Evolutionary conservation across 2,329 filamentous ascomycete species (phyloP), one percentile per base, ranked within the genome.

Genomic region (Colletotrichum sp.): DNA sequence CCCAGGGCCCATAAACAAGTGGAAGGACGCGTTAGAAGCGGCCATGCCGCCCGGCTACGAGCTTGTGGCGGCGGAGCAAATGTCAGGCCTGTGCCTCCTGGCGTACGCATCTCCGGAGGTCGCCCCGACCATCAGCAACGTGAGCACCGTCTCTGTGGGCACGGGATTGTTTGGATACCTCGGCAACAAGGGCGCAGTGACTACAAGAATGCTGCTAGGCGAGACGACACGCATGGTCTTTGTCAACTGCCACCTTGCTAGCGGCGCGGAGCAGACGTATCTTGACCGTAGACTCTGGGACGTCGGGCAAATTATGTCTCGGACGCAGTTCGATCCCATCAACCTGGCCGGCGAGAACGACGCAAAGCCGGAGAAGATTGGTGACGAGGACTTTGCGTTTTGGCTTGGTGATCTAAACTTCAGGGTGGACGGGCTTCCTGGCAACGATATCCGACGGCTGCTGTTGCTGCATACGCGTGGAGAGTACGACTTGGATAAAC

Each of bases 341-440:
- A 86, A 87, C 51, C 89, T 93, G 72, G 86, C 89, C 0, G 92
- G 94, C 11, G 90, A 93, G 8, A 85, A 90, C 3, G 87, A 92
- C 47, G 91, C 92, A n/a, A 90, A 93, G 27, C 85, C 88, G 1
- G 91, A 94, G 66, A 90, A 87, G 43, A 93, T 99, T 76, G 96
- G 95, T 1, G 94, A 97, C 51, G 96, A 98, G 77, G 97, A 99
- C 80, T 95, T 98, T 84, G 92, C 93, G 0, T 98, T 99, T 80
- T 98, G 96, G 95, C 94, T 98, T 79, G 97, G 97, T 8, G 97
- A 99, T 82, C 87, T 99, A 55, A 99, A 99, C 81, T 99, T 98
- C 80, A 91, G 97, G 36, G 88, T 99, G 1, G 95, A 97, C 65
- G 94, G 93, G 58, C 90, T 98, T 63, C 94, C 96, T 0, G 96